Evolutionary conservation across 805 yeast genomes (phyloP).

Genomic region (Pichia pseudocactophila): DNA sequence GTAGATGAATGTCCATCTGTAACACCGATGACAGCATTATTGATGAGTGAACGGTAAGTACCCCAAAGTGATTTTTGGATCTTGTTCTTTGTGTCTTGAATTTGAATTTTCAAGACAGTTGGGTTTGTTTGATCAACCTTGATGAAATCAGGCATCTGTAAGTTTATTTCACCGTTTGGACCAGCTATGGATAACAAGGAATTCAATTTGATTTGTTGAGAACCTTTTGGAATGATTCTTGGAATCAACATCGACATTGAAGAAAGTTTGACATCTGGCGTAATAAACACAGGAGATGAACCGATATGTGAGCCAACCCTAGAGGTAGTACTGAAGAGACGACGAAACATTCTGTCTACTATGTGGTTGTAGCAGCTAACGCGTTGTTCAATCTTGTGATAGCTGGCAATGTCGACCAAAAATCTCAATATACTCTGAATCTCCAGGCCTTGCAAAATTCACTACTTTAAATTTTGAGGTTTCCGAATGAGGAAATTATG

Average conservation of each 20-base stretch:
- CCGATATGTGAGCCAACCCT: slow-evolving; percentile 61
- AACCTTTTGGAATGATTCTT: slow-evolving; percentile 57
- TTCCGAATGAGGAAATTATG: background rate
- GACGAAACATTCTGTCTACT: slow-evolving; percentile 15
- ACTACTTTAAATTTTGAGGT: background rate
- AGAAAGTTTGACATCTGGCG: slow-evolving; percentile 48
- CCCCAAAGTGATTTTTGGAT: slow-evolving; percentile 93
- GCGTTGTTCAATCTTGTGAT: too few relatives aligned
- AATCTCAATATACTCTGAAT: too few relatives aligned
- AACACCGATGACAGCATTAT: slow-evolving; percentile 78
- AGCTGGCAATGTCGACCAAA: background rate
- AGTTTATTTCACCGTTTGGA: slow-evolving; percentile 61
- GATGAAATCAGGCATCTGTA: slow-evolving; percentile 69
- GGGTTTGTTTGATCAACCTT: slow-evolving; percentile 29
- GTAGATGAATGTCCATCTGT: slow-evolving; percentile 88
- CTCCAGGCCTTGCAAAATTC: too few relatives aligned
- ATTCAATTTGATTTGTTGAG: slow-evolving; percentile 46
- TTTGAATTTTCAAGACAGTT: slow-evolving; percentile 17
- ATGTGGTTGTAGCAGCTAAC: too few relatives aligned
- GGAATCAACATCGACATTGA: slow-evolving; percentile 45
- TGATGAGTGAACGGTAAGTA: slow-evolving; percentile 69
- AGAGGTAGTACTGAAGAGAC: slow-evolving; percentile 29
- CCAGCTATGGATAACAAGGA: slow-evolving; percentile 57
- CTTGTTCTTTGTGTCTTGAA: slow-evolving; percentile 53
- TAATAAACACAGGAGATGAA: slow-evolving; percentile 60